Base-by-base conservation (phyloP, 495 filamentous ascomycete genomes). In the Apiosordaria backusii region DNA sequence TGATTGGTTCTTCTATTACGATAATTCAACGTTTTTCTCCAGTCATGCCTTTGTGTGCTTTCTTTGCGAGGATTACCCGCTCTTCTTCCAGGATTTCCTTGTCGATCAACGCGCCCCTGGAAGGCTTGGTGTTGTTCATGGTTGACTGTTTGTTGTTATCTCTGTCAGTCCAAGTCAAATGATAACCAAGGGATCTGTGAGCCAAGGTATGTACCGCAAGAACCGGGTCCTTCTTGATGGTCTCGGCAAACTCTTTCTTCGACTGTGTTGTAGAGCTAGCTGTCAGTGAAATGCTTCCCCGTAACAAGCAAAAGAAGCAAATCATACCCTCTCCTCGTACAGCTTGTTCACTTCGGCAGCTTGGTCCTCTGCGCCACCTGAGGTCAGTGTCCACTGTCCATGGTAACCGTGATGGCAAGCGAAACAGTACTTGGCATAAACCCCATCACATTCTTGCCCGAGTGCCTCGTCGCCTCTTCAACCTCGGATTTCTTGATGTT, bases 31-130 rank as follows among this genome's bases (percentile, higher is more conserved):
- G 26, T 10, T 6, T 25, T 22, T 60, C 15, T 22, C 57, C 57
- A 7, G 57, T 60, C 57, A 60, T 60, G 18, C 57, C 57, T 5
- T n/a, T 29, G 4, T 18, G 10, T 65, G 67, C 60, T 63, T 70
- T 75, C 54, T 64, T 72, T 53, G 21, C 54, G n/a, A 75, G 6
- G 59, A 57, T 66, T 1, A 25, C 72, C 19, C 68, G 66, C 18
- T 75, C 73, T 22, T 75, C 72, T 21, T 65, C 63, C 27, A 57
- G 45, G 19, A 75, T 25, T 53, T 75, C 69, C 58, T 74, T 74
- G 68, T 75, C 73, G 24, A 70, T 74, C 5, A 60, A 57, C 21
- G 71, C 73, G 22, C 73, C 73, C 52, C 61, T 63, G 62, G 18
- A 4, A 1, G 73, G 73, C 54, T 64, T 64, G 67, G 70, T 74